Evolutionary conservation across 768 basidiomycete species (phyloP).

Genomic region (Candolleomyces aberdarensis): DNA sequence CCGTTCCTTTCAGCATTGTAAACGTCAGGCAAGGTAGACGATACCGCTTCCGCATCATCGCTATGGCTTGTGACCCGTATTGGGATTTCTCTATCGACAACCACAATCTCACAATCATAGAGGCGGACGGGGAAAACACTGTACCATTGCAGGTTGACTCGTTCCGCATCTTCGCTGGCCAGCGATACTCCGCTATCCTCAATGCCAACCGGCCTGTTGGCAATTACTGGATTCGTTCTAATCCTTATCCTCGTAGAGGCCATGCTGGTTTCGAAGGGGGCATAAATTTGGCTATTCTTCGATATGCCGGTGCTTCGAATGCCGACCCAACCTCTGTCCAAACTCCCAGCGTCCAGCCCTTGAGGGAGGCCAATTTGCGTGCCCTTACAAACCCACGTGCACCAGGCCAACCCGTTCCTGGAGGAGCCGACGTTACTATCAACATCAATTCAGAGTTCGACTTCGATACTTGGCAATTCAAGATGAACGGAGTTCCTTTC

Average conservation of each 20-base stretch:
- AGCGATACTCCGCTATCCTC: slow-evolving; percentile 45
- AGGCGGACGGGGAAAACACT: slow-evolving; percentile 1
- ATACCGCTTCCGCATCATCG: slow-evolving; percentile 48
- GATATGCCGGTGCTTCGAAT: slow-evolving; percentile 40
- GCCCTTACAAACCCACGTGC: slow-evolving; percentile 20
- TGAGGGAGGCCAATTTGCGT: slow-evolving; percentile 37
- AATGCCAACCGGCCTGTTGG: slow-evolving; percentile 31
- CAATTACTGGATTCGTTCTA: slow-evolving; percentile 46
- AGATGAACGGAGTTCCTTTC: slow-evolving; percentile 35
- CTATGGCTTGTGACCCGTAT: slow-evolving; percentile 43
- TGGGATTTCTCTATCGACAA: slow-evolving; percentile 44
- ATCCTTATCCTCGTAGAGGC: slow-evolving; percentile 25
- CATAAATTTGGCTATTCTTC: slow-evolving; percentile 52
- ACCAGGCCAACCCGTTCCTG: slow-evolving; percentile 32
- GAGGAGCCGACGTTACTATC: slow-evolving; percentile 41
- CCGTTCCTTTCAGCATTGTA: slow-evolving; percentile 32
- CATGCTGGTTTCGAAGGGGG: slow-evolving; percentile 26
- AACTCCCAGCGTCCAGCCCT: slow-evolving; percentile 17
- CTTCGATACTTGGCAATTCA: slow-evolving; percentile 20
- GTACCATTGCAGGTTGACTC: slow-evolving; percentile 35
- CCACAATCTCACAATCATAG: slow-evolving; percentile 29
- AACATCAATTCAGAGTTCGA: slow-evolving; percentile 26
- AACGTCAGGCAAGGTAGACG: slow-evolving; percentile 32
- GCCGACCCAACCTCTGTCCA: slow-evolving; percentile 37
- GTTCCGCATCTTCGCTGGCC: slow-evolving; percentile 33